Percentiles rank a stretch among this genome's conserved stretches.
Conservation (phyloP, 495 filamentous ascomycete species). For the Neurospora tetraspora region DNA sequence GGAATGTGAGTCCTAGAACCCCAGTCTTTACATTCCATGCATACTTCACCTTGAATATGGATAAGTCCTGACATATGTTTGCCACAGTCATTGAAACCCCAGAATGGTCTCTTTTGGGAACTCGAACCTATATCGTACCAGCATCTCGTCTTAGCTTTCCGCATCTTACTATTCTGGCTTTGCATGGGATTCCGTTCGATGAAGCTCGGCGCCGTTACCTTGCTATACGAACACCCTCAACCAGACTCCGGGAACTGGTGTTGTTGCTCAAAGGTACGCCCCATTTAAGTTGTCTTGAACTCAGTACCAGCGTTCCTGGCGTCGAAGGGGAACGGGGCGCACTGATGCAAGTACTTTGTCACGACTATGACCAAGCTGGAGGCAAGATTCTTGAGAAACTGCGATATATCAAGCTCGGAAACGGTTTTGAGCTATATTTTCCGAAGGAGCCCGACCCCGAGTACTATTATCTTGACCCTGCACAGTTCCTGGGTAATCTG, state of each 20-base stretch:
- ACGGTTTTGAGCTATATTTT: not conserved
- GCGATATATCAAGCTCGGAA: not conserved
- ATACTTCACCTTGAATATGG: not conserved
- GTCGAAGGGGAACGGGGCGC: not conserved
- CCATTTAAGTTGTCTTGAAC: not conserved
- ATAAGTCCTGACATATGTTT: not conserved
- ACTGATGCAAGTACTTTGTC: not conserved
- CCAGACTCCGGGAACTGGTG: not conserved
- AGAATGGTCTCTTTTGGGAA: not conserved
- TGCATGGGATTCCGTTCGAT: not conserved
- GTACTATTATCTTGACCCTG: not conserved
- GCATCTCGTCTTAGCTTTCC: not conserved
- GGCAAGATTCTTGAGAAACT: not conserved
- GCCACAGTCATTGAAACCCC: not conserved
- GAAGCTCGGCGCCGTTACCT: not conserved
- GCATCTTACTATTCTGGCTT: not conserved
- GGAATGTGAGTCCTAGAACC: not conserved
- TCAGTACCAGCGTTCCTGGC: not conserved
- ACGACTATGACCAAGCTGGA: not conserved
- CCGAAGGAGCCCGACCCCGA: not conserved
- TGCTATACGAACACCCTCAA: not conserved
- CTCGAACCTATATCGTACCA: not conserved
- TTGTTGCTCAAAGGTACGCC: not conserved
- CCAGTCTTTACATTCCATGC: not conserved
- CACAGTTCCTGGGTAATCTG: not conserved